Evolutionary conservation across 164 flowering plant genomes (phyloP), one percentile per base, ranked within the genome.

Genomic region (Cinnamomum chago): DNA sequence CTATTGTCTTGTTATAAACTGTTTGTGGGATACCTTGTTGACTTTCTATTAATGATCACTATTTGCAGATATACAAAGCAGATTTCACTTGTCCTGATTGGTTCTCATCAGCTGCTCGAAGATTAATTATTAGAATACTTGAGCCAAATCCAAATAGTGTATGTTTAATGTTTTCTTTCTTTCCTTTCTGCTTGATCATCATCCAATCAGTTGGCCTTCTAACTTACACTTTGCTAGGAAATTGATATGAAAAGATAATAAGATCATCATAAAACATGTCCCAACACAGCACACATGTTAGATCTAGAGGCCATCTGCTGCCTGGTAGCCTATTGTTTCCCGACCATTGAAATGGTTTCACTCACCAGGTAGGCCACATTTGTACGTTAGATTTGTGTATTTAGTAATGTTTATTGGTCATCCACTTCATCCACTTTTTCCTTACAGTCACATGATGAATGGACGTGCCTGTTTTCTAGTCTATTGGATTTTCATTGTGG

Each of bases 121-220:
- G 72, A 60, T 15, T 75, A 23, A 75, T 75, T 40, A 60, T 68
- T 23, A 58, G 67, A 22, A 50, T 75, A 66, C 73, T 75, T 2
- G 77, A 75, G 67, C 77, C 77, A 68, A 75, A 75, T 60, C 72
- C 77, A 40, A 75, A 33, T 27, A 55, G 40, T 75, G 77, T 68
- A 75, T 15, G n/a, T 65, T 22, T 47, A 20, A 9, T n/a, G 24
- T 40, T 23, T 55, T 55, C 20, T 14, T 55, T 55, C 15, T 18
- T 14, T 18, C 20, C 20, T 40, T 10, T 51, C 17, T 70, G 58
- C 50, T 70, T 55, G 60, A 55, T 55, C 20, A 18, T 55, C 60
- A 55, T 15, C 60, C 60, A 55, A 55, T 55, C 60, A 55, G 1
- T 35, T 35, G 10, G 47, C 47, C 47, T 35, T 35, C 47, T 35